Base-by-base conservation (phyloP, 2,329 filamentous ascomycete species). In the Penicillium janthinellum region DNA sequence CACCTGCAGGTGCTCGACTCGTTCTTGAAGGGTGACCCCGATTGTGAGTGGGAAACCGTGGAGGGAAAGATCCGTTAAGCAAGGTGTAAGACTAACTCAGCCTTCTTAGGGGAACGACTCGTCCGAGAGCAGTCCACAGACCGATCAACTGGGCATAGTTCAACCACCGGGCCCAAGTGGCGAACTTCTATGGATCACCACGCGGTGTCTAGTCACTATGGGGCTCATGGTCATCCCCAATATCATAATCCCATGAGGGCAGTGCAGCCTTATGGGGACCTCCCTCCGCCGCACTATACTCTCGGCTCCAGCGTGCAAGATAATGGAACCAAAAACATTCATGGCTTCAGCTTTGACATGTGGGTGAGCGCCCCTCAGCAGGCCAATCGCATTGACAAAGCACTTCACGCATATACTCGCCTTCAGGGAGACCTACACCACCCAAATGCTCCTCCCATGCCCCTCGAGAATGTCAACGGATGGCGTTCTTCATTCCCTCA, bases 1-100 rank as follows among this genome's bases (percentile, higher is more conserved):
- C 86, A 88, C 68, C 81, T 88, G 28, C 86, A 88, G 71, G 85
- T 88, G 2, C 76, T 88, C 20, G 85, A 86, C 70, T 80, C 79
- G 12, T 82, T 84, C 60, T 75, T 87, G 39, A 78, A 79, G 62
- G 77, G 80, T 5, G 80, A 85, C 61, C 79, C 81, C 31, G 75
- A 79, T 60, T 84, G 83, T 85, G 72, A 77, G 80, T 73, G 48
- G 28, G 2, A n/a, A 39, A 42, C 31, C 17, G 17, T 12, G 1
- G 22, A 22, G 22, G 22, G 22, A 39, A 14, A 17, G 5, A 28
- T 4, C 35, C 11, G 3, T 4, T 0, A 41, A 4, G 25, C 25
- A 14, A 7, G 6, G 3, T 41, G 2, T 14, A 12, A 47, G 44
- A 44, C 35, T 66, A 28, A 49, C 17, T 20, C 5, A 1, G 10